These are phyloP conservation scores for Ajuga reptans DNA, from an alignment of 305 asterid genomes.

Conservation along the genomic window DNA sequence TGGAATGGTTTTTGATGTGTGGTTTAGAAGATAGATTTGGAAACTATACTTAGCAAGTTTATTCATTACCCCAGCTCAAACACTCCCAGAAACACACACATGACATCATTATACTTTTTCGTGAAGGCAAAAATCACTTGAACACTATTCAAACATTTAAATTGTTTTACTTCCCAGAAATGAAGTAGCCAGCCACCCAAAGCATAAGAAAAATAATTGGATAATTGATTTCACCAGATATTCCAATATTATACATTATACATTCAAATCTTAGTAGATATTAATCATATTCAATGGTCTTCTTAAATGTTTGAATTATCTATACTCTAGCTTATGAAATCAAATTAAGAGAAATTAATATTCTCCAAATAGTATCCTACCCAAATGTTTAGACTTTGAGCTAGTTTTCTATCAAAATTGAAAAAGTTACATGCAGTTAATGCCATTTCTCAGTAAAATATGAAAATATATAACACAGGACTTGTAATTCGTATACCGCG, in stretches of 20 bases:
- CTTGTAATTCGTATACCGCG: not conserved
- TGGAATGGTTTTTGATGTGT: no score
- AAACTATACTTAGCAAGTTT: not conserved
- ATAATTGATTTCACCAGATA: not conserved
- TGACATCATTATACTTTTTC: not conserved
- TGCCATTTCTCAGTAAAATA: not conserved
- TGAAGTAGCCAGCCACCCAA: not conserved
- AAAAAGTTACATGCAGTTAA: not conserved
- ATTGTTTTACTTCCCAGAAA: not conserved
- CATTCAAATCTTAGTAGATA: not conserved
- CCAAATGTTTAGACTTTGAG: not conserved
- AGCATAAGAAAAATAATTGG: not conserved
- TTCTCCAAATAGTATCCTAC: not conserved
- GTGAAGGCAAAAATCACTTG: not conserved
- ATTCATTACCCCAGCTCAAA: not conserved
- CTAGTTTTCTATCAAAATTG: not conserved
- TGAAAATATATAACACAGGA: not conserved
- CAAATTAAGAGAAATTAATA: not conserved
- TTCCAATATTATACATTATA: not conserved
- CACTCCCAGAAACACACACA: not conserved
- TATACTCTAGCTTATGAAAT: not conserved
- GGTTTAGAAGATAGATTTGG: no score
- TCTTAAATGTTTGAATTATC: not conserved
- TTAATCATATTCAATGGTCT: not conserved
- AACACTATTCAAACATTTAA: not conserved